These are phyloP conservation scores for Gremmenia infestans DNA, from an alignment of 2,329 filamentous ascomycete species.

Conservation along the genomic window DNA sequence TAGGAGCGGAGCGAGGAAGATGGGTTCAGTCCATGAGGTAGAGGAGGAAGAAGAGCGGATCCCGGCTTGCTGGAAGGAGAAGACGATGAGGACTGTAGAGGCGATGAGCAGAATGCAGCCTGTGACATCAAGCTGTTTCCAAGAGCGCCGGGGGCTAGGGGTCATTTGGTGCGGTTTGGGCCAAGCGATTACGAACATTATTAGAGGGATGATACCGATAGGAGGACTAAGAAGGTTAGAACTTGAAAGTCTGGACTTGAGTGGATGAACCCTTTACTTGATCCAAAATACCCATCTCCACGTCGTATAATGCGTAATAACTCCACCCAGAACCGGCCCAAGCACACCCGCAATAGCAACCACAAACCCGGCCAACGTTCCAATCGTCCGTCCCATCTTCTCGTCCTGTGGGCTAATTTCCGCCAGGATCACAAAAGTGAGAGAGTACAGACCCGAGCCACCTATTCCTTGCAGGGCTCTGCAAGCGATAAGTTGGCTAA, in stretches of 20 bases:
- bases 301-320: slow-evolving; percentile 9
- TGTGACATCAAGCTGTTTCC: slow-evolving; percentile 1
- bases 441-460: slow-evolving; percentile 7
- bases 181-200: slow-evolving; percentile 2
- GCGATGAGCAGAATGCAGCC: slow-evolving; percentile 2
- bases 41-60: background rate
- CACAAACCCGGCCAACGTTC: slow-evolving; percentile 1
- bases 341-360: slow-evolving; percentile 31
- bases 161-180: background rate
- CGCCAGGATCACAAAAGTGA: slow-evolving; percentile 8
- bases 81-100: slow-evolving; percentile 1
- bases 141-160: background rate
- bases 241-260: no score
- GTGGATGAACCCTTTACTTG: slow-evolving; percentile 32
- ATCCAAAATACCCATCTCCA: slow-evolving; percentile 48
- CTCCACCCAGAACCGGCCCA: slow-evolving; percentile 12
- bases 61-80: slow-evolving; percentile 2
- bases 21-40: background rate
- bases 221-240: background rate
- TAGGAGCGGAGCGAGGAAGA: background rate
- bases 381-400: background rate
- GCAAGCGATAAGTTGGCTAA: slow-evolving; percentile 34
- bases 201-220: background rate
- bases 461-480: slow-evolving; percentile 6
- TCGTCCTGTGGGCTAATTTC: slow-evolving; percentile 1